Evolutionary conservation across 768 basidiomycete genomes (phyloP).

Genomic region (Tubosaeta brunneosetosa): DNA sequence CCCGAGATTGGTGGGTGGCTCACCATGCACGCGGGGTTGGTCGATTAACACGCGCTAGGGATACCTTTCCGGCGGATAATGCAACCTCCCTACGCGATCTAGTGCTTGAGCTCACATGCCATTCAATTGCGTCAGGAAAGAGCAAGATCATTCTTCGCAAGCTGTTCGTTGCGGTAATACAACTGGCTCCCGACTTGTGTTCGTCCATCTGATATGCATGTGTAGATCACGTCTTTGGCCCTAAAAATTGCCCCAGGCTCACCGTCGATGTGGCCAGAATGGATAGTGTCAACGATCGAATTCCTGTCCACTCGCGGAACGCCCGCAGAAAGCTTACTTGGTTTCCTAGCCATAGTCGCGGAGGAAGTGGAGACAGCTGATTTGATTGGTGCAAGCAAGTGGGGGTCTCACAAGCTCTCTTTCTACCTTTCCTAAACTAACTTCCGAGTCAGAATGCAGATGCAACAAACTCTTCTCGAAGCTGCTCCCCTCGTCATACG

Average conservation of each 20-base stretch:
- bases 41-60: slow-evolving; percentile 44
- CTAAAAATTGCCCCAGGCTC: slow-evolving; percentile 60
- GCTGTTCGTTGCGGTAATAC: slow-evolving; percentile 73
- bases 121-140: slow-evolving; percentile 53
- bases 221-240: slow-evolving; percentile 64
- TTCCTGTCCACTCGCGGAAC: slow-evolving; percentile 58
- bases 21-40: background rate
- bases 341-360: slow-evolving; percentile 78
- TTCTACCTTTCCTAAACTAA: slow-evolving; percentile 4
- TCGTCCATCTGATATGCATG: slow-evolving; percentile 5
- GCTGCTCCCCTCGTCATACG: slow-evolving; percentile 69
- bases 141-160: slow-evolving; percentile 78
- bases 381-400: slow-evolving; percentile 70
- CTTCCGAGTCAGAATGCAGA: slow-evolving; percentile 44
- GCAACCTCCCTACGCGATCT: slow-evolving; percentile 56
- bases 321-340: slow-evolving; percentile 55
- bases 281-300: slow-evolving; percentile 64
- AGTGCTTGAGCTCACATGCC: slow-evolving; percentile 64
- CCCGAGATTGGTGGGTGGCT: slow-evolving; percentile 74
- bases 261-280: slow-evolving; percentile 66
- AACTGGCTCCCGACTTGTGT: background rate
- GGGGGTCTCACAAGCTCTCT: slow-evolving; percentile 26
- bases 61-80: slow-evolving; percentile 63
- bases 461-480: slow-evolving; percentile 61
- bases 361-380: slow-evolving; percentile 79